Evolutionary conservation across 345 rosid species (phyloP), one percentile per base, ranked within the genome.

Genomic region (Eucalyptus rudis): DNA sequence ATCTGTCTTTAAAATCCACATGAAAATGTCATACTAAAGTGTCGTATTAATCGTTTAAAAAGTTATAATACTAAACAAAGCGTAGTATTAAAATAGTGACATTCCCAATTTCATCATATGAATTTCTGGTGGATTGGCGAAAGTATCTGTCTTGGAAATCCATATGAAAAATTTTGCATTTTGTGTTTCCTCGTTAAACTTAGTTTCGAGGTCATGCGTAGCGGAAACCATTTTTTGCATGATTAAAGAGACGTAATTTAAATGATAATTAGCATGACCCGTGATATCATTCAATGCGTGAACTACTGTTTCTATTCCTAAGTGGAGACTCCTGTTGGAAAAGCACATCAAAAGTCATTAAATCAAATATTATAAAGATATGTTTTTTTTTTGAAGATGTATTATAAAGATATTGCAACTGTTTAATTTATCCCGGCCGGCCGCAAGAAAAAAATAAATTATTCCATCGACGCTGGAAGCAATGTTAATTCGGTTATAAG

Each of bases 121-220:
- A 29, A 62, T 8, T 27, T 62, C 14, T 0, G 1, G 4, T 62
- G 2, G 4, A 62, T 29, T 62, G 68, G 33, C 1, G 8, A 62
- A 62, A 13, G 33, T 17, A 62, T 62, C 4, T 29, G 17, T 62
- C 68, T 12, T 62, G 13, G 31, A 62, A 27, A 62, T 62, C 16
- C 33, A 62, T 29, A 62, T 12, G 16, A 62, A 62, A 29, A 0
- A 0, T 20, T 62, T 62, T 27, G 16, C 68, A 29, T 27, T 13
- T 29, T 27, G 68, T 13, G 8, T 29, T 62, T 29, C 7, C 33
- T 29, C 2, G 68, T 62, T 6, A 27, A 6, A 27, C 68, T 62
- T 62, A 62, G 0, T 10, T 62, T 62, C 1, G 17, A 62, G 68
- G 31, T 62, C 8, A 12, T 62, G 33, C 16, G 7, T 5, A 62